Base-by-base conservation (phyloP, 805 yeast species). In the Kodamaea laetipori region DNA sequence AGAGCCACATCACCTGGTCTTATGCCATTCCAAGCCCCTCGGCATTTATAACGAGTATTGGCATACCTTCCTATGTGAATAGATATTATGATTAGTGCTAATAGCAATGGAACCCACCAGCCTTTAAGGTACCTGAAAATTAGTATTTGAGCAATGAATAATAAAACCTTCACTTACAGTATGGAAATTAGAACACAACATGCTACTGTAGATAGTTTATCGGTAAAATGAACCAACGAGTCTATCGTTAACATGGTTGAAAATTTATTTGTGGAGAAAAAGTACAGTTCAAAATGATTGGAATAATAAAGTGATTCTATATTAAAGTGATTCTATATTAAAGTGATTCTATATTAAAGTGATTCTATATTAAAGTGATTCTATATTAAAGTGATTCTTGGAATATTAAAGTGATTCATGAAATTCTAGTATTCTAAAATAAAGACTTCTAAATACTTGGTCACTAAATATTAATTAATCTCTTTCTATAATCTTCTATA, bases 1-100 rank as follows among this genome's bases (percentile, higher is more conserved):
- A 76, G 36, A 2, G 74, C 71, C 3, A 41, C 43, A 26, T 47
- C 51, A 1, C 34, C 12, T 4, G 37, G 11, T 2, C 21, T 25
- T 2, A 50, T 9, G 4, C 17, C 16, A 3, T 12, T 18, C 51
- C 49, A 45, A 4, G 9, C 6, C n/a, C 45, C 41, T 17, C 41
- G 37, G 21, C 41, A 13, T 21, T 37, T 42, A 25, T 42, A 42
- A 10, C 27, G 13, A 4, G 37, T 31, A 17, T 42, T 36, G 4
- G 27, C 19, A 13, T 19, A 24, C 19, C 16, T 16, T 4, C 13
- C 26, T 11, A 13, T 37, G 6, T 37, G 23, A 8, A 17, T 26
- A 3, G 13, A 7, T 4, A 21, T 11, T 2, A 37, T 16, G 7
- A 17, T 4, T 8, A 26, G 17, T 17, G 24, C 33, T 11, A 37